phyloP scores from a whole-genome alignment of 1,284 basidiomycete species.

The Irpex rosettiformis region DNA sequence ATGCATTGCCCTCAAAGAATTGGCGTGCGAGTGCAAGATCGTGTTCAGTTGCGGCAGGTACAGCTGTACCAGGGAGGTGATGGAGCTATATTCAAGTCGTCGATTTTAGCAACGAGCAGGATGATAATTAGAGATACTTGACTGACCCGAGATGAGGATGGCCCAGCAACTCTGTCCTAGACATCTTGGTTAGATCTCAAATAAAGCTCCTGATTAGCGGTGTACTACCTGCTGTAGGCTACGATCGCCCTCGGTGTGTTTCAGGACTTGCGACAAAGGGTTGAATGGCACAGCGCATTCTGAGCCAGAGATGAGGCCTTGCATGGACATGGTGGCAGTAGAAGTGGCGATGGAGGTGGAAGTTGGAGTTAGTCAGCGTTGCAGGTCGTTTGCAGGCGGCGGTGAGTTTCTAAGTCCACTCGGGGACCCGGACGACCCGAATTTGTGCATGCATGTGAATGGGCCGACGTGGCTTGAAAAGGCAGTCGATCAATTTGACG shows the following conservation, averaged over 20 bases:
- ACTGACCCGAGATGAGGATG: slow-evolving; percentile 66
- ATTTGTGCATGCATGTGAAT: slow-evolving; percentile 15
- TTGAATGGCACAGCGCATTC: slow-evolving; percentile 88
- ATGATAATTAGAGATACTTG: background rate
- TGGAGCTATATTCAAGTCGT: slow-evolving; percentile 48
- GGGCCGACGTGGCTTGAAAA: background rate
- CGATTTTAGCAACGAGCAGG: background rate
- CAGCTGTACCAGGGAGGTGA: slow-evolving; percentile 59
- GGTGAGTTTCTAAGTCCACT: background rate
- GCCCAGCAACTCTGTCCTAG: slow-evolving; percentile 71
- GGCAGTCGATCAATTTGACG: slow-evolving; percentile 3
- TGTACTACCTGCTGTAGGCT: slow-evolving; percentile 73
- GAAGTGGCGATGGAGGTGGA: slow-evolving; percentile 51
- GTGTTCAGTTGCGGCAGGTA: slow-evolving; percentile 48
- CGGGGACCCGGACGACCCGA: slow-evolving; percentile 1
- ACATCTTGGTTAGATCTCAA: background rate
- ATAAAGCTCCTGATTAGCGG: background rate
- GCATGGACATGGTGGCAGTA: slow-evolving; percentile 58
- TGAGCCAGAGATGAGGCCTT: slow-evolving; percentile 83
- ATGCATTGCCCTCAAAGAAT: slow-evolving; percentile 59
- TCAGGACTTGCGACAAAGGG: slow-evolving; percentile 87
- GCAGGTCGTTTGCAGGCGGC: background rate
- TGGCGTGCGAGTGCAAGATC: slow-evolving; percentile 75
- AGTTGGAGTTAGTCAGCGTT: background rate
- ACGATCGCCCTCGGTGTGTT: slow-evolving; percentile 88